Evolutionary conservation across 2,329 filamentous ascomycete genomes (phyloP), one percentile per base, ranked within the genome.

Genomic region (Aureobasidium sp.): DNA sequence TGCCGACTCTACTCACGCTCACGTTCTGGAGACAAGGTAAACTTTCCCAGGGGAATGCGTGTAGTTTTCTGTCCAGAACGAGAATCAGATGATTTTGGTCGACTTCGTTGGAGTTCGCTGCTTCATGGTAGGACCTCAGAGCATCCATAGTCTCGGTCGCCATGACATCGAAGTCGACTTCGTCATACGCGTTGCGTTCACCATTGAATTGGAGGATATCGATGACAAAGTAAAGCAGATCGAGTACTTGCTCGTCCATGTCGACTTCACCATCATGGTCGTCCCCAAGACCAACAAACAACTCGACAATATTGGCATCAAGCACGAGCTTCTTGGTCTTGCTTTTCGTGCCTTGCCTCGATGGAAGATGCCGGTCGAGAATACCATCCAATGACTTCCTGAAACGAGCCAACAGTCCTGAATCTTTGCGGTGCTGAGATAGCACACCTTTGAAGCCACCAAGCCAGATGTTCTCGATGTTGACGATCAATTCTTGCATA

Each of bases 161-260:
- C 84, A 99, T 95, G 52, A 81, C 78, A 67, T 99, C 94, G 70
- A 97, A 96, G 74, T 97, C 93, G 65, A 99, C 90, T 76, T 99
- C 94, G 68, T 99, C 94, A 74, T 97, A 97, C 0, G 95, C 94
- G 71, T 97, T 99, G 52, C 86, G 84, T 75, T 99, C 95, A 16
- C 94, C 94, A 67, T 96, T 90, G 74, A 99, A 97, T 72, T 97
- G 94, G 3, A 99, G 80, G 57, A 97, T 92, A 69, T 99, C 94
- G 6, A 99, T 87, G 1, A 97, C 89, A 71, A 97, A 97, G 75
- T 97, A 97, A 3, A 99, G 82, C 32, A 99, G 78, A 71, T 99
- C 94, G 67, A 88, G 91, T n/a, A 99, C 77, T 0, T 88, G 85
- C 69, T 97, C 93, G 65, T 97, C 93, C 27, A 95, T 82, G 65